Evolutionary conservation across 805 yeast genomes (phyloP), one percentile per base, ranked within the genome.

Genomic region (Saturnispora serradocipensis): DNA sequence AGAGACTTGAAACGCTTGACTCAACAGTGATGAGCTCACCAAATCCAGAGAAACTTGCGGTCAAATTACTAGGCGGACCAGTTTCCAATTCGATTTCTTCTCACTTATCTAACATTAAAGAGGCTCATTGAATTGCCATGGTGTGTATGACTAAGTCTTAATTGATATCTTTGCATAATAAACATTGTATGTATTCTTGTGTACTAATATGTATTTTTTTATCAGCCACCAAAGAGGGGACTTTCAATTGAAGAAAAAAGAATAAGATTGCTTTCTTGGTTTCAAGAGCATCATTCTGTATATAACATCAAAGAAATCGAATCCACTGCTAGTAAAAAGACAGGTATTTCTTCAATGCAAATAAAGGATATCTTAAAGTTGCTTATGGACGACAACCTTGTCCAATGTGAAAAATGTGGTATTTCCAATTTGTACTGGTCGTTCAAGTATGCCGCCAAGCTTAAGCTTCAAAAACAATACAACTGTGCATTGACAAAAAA

Each of bases 361-460:
- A 76, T 79, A 40, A 79, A 80, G 57, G 81, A 75, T 9, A 55
- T 78, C 1, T 56, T 79, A 9, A 75, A 74, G 42, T 56, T 61
- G 3, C 67, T 79, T 52, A 58, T 76, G 9, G 81, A 77, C 55
- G 84, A 79, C 49, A 73, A 69, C 24, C 56, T 76, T 30, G 69
- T 78, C 7, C 71, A 70, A 43, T 69, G 71, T 39, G 81, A 76
- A 54, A 80, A 80, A 60, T 78, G 84, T 59, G 86, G 85, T 0
- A 66, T 68, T 13, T 68, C 74, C 13, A 75, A 75, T 49, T 64
- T 77, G 3, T 79, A 76, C 53, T 79, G 81, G 80, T 67, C 75
- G 48, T 77, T 74, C 61, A 64, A 61, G 54, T 67, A 64, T 51
- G 69, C 66, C 18, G 48, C 49, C 9, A 52, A 51, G 13, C 42